Evolutionary conservation across 2,329 filamentous ascomycete species (phyloP), one percentile per base, ranked within the genome.

Genomic region (Pyrenophora graminea): DNA sequence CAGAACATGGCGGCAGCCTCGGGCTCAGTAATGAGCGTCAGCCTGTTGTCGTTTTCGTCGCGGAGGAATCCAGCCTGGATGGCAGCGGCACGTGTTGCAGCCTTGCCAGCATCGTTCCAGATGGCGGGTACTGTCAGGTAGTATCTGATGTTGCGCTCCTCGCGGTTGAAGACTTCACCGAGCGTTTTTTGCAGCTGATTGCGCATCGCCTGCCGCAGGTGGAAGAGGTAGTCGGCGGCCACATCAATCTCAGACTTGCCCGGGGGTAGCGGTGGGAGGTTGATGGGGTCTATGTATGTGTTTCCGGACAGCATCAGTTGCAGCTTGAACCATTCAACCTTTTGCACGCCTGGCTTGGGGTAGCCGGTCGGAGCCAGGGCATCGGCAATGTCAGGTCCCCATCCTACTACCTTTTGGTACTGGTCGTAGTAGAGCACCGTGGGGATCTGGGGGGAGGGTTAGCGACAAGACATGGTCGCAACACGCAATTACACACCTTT

Each of bases 401-500:
- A 99, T 66, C 94, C 94, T n/a, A 97, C 94, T 41, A 99, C 94
- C 76, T 97, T 97, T 71, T 99, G 94, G 75, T 97, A 96, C 77
- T 97, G 93, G 72, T 99, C 94, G 73, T 99, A 99, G 80, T 99
- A 99, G 55, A 99, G 84, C n/a, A 99, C 94, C 12, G 94, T 97
- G 13, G 94, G 94, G 65, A 99, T 97, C 94, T 96, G 68, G 17
- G 15, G 10, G n/a, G 10, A 2, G 47, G 6, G 34, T 59, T 44
- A 58, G 48, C 36, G 15, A 13, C 7, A 32, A 17, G 23, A 30
- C 19, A 13, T 38, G 9, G 37, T 15, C n/a, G 32, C 32, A 21
- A 13, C 36, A 5, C n/a, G 40, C 13, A 6, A 17, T 13, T 12
- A 33, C 51, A 33, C 74, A 96, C 93, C 88, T 99, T 99, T 78